Evolutionary conservation across 2,329 filamentous ascomycete genomes (phyloP).

Genomic region (Lachnellula suecica): DNA sequence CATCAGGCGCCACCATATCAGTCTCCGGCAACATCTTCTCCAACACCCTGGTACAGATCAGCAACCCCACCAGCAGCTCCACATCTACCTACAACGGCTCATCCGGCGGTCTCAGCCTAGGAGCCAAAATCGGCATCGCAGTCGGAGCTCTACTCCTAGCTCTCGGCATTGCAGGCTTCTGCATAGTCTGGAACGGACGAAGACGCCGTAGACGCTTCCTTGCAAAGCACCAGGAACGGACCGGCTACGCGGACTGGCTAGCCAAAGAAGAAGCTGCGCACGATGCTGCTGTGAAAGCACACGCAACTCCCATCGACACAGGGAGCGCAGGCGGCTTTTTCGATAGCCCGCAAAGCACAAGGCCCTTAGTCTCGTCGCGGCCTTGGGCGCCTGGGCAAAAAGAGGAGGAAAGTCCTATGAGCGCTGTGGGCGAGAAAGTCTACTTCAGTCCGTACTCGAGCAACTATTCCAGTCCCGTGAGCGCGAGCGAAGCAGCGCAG

Average conservation of each 20-base stretch:
- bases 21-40: constrained; percentile 55
- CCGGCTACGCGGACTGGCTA: constrained; percentile 26
- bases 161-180: constrained; percentile 48
- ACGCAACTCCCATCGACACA: neutral
- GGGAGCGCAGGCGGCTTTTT: constrained; percentile 34
- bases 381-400: constrained; percentile 45
- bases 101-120: constrained; percentile 47
- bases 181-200: constrained; percentile 56
- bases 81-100: constrained; percentile 16
- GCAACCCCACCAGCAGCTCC: constrained; percentile 43
- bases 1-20: constrained; percentile 46
- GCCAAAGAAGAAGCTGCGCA: constrained; percentile 11
- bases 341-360: constrained; percentile 55
- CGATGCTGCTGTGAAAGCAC: constrained; percentile 27
- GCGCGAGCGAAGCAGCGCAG: constrained; percentile 15
- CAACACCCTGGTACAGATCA: constrained; percentile 45
- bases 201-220: constrained; percentile 53
- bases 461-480: constrained; percentile 57
- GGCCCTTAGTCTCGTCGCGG: constrained; percentile 39
- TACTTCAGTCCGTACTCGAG: constrained; percentile 62
- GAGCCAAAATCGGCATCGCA: constrained; percentile 58
- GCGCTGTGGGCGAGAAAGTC: constrained; percentile 39
- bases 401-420: constrained; percentile 24
- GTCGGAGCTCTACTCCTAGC: constrained; percentile 49
- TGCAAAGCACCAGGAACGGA: constrained; percentile 34